Conservation (phyloP, 73 alveolate genomes). For the Tetrahymena thermophila region DNA sequence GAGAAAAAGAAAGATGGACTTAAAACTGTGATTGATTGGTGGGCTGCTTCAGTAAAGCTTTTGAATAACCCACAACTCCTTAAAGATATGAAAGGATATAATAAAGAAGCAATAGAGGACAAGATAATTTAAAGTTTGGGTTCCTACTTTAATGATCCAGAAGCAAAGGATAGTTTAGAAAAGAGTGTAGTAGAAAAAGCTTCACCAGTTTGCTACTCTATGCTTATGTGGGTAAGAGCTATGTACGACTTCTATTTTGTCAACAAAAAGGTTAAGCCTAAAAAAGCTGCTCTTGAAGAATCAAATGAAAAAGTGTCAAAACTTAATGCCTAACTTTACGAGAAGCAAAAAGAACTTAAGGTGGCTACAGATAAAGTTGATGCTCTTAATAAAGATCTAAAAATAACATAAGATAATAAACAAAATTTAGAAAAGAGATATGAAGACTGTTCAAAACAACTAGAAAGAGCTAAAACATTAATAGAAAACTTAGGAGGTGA, state of each 20-base stretch:
- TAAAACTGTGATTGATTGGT: constrained; percentile 52
- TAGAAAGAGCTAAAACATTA: constrained; percentile 92
- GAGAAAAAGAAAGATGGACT: constrained; percentile 60
- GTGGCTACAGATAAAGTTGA: constrained; percentile 94
- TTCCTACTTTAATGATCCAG: constrained; percentile 40
- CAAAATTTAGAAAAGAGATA: constrained; percentile 76
- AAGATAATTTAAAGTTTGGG: constrained; percentile 48
- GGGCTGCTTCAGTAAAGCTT: constrained; percentile 65
- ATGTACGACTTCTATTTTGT: constrained; percentile 87
- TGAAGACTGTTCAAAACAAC: constrained; percentile 81
- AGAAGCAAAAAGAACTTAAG: constrained; percentile 84
- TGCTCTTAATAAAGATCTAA: constrained; percentile 88
- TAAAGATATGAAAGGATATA: constrained; percentile 23
- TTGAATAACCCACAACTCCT: constrained; percentile 22
- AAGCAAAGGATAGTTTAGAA: constrained; percentile 46
- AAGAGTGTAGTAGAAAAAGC: constrained; percentile 60
- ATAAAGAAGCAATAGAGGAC: constrained; percentile 47
- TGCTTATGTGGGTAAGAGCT: constrained; percentile 87
- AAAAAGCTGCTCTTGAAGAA: constrained; percentile 76
- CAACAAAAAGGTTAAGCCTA: constrained; percentile 82
- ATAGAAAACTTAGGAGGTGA: constrained; percentile 98
- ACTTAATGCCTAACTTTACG: constrained; percentile 71
- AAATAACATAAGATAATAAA: constrained; percentile 79
- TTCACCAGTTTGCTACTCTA: constrained; percentile 63
- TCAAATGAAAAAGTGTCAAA: constrained; percentile 76